phyloP scores from a whole-genome alignment of 2,329 filamentous ascomycete genomes.

The Penicillium fuscoglaucum region DNA sequence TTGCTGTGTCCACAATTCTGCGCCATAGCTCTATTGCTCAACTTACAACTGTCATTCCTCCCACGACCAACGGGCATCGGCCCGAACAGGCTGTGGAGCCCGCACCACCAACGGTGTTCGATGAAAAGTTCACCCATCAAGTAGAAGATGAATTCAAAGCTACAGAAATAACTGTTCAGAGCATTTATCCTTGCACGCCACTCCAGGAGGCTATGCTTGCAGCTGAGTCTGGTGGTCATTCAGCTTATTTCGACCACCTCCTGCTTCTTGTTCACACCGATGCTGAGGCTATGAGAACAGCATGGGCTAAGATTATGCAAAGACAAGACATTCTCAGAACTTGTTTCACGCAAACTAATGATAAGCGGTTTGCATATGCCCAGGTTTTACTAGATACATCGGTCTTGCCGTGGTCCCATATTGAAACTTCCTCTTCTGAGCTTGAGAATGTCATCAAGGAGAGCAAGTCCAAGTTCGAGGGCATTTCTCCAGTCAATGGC shows the following conservation, averaged over 20 bases:
- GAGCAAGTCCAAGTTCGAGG: conserved; percentile 38
- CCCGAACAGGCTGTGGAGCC: neutral
- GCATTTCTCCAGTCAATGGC: conserved; percentile 23
- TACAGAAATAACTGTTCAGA: conserved; percentile 46
- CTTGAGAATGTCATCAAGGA: conserved; percentile 47
- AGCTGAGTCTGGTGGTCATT: conserved; percentile 48
- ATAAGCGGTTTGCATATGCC: conserved; percentile 62
- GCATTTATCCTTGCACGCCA: conserved; percentile 77
- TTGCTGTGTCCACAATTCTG: conserved; percentile 71
- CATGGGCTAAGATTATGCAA: conserved; percentile 63
- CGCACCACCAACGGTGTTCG: conserved; percentile 16
- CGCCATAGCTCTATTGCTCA: conserved; percentile 65
- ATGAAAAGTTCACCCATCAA: conserved; percentile 30
- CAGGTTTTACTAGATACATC: conserved; percentile 66
- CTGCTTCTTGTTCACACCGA: conserved; percentile 61
- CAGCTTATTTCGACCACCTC: conserved; percentile 72
- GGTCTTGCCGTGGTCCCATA: conserved; percentile 44
- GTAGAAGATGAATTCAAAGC: conserved; percentile 37
- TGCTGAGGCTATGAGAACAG: conserved; percentile 51
- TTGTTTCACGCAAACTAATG: conserved; percentile 67
- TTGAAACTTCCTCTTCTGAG: conserved; percentile 44
- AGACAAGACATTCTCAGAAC: conserved; percentile 79
- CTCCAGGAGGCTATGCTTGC: conserved; percentile 86
- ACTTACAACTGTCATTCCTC: conserved; percentile 48
- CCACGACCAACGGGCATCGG: conserved; percentile 4